These are phyloP conservation scores for Pulicaria dysenterica DNA, from an alignment of 129 eudicot species.

Conservation along the genomic window DNA sequence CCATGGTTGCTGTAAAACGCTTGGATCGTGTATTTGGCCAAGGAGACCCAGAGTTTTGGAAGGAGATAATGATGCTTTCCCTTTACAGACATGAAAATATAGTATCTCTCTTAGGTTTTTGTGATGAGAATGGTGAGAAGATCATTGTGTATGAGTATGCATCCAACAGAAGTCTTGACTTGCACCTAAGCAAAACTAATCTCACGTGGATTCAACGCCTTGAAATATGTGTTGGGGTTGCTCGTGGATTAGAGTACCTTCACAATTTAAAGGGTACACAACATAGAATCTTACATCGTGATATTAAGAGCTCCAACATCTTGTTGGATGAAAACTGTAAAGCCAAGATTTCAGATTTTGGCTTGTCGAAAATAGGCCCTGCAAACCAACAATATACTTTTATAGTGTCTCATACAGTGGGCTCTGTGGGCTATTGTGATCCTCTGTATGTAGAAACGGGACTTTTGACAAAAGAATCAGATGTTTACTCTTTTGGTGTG, in stretches of 20 bases:
- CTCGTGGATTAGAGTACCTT: constrained; percentile 15
- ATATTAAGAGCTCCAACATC: constrained; percentile 22
- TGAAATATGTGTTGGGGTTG: constrained; percentile 19
- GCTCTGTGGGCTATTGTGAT: constrained; percentile 8
- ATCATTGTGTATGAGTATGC: constrained; percentile 21
- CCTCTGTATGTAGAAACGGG: background rate
- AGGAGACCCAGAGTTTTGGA: constrained; percentile 17
- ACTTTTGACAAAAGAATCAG: constrained; percentile 12
- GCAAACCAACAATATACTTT: background rate
- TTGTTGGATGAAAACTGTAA: constrained; percentile 23
- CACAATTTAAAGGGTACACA: constrained; percentile 14
- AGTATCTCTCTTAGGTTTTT: constrained; percentile 5
- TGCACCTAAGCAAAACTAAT: background rate
- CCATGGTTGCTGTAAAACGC: constrained; percentile 17
- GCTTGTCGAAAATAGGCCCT: constrained; percentile 13
- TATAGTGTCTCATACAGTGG: background rate
- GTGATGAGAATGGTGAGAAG: constrained; percentile 9
- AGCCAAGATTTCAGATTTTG: constrained; percentile 23
- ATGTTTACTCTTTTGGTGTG: constrained; percentile 27
- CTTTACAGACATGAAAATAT: constrained; percentile 8
- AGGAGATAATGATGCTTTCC: constrained; percentile 19
- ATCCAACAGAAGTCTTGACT: background rate
- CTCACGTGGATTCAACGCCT: constrained; percentile 22
- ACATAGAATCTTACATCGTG: constrained; percentile 18
- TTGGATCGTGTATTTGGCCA: background rate